Percentiles rank a stretch among this genome's conserved stretches.
Conservation (phyloP, 2,329 filamentous ascomycete species). For the Penicillium verrucosum region DNA sequence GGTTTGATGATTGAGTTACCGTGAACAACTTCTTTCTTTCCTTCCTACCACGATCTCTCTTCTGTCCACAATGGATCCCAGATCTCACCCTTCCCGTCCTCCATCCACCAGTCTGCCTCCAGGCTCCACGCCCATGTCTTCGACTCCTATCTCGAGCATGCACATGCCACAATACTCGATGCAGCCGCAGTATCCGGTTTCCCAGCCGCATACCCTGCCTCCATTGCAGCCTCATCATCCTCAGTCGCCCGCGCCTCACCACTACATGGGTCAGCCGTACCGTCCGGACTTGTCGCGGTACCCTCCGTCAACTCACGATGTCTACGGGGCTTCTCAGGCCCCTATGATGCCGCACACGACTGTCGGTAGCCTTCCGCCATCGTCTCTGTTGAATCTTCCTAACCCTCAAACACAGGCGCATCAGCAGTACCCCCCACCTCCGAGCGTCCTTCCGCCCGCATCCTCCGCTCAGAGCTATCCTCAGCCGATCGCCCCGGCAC, state of each 20-base stretch:
- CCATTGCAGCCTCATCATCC: slow-evolving; percentile 47
- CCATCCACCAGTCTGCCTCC: slow-evolving; percentile 46
- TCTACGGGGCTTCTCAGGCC: slow-evolving; percentile 42
- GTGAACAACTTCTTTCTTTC: slow-evolving; percentile 24
- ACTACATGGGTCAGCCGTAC: slow-evolving; percentile 43
- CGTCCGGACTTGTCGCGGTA: slow-evolving; percentile 44
- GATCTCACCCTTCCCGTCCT: slow-evolving; percentile 44
- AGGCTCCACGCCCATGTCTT: slow-evolving; percentile 44
- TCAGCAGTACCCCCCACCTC: slow-evolving; percentile 40
- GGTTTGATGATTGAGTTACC: slow-evolving; percentile 37
- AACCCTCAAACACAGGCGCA: slow-evolving; percentile 39
- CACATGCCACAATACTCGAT: slow-evolving; percentile 48
- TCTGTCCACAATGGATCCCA: slow-evolving; percentile 39
- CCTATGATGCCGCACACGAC: slow-evolving; percentile 44
- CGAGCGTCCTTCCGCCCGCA: slow-evolving; percentile 62
- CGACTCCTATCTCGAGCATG: slow-evolving; percentile 46
- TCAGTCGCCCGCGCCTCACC: slow-evolving; percentile 43
- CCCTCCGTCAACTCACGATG: slow-evolving; percentile 43
- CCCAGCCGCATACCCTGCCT: slow-evolving; percentile 45
- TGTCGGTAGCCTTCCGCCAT: slow-evolving; percentile 43
- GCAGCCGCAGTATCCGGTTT: slow-evolving; percentile 45
- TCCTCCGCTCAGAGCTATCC: slow-evolving; percentile 67
- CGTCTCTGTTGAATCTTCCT: slow-evolving; percentile 43
- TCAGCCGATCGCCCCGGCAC: slow-evolving; percentile 72
- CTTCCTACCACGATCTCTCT: slow-evolving; percentile 11